Evolutionary conservation across 2,329 filamentous ascomycete species (phyloP).

Genomic region (Talaromyces sp.): DNA sequence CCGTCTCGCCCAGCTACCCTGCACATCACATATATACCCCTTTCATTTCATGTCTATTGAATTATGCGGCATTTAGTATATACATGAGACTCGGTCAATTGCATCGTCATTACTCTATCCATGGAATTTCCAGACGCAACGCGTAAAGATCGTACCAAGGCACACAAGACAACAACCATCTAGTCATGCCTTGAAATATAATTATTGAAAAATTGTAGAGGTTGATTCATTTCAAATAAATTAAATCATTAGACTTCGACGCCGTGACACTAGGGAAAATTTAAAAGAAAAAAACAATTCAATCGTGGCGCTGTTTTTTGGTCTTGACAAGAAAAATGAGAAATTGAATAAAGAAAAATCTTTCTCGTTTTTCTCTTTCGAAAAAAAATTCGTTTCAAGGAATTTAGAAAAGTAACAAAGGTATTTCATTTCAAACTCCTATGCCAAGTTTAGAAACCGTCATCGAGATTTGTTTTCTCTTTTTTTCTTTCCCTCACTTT

Average conservation of each 20-base stretch:
- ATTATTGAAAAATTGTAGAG: not conserved
- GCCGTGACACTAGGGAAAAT: constrained; percentile 3
- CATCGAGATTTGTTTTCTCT: constrained; percentile 6
- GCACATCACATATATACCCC: not conserved
- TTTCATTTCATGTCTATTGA: not conserved
- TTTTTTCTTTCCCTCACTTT: not conserved
- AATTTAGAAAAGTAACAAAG: constrained; percentile 8
- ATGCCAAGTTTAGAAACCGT: constrained; percentile 10
- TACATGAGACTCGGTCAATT: not conserved
- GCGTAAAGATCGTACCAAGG: not conserved
- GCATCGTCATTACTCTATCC: not conserved
- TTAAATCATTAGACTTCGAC: constrained; percentile 8
- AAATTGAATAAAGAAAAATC: not conserved
- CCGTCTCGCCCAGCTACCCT: not conserved
- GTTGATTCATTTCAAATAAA: constrained; percentile 1
- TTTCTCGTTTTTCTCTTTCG: not conserved
- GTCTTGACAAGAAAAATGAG: not conserved
- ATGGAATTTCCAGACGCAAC: too few relatives aligned
- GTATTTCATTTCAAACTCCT: constrained; percentile 13
- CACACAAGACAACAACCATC: not conserved
- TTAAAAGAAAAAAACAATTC: not conserved
- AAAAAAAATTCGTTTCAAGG: not conserved
- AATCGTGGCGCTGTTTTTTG: not conserved
- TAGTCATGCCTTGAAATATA: not conserved
- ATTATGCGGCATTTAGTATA: not conserved